Base-by-base conservation (phyloP, 345 rosid species). In the Eucalyptus caleyi region DNA sequence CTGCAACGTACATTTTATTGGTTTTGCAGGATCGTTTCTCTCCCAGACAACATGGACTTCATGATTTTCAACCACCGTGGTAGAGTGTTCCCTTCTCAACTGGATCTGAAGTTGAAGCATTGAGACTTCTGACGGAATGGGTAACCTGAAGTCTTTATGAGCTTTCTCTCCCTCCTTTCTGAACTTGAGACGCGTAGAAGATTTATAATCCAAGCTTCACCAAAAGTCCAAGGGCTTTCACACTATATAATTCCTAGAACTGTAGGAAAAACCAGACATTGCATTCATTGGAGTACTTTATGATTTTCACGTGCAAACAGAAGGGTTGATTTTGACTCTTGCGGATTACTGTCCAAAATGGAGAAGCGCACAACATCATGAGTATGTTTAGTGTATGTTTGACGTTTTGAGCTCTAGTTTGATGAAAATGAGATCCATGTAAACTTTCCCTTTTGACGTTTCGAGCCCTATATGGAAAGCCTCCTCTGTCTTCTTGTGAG, bases 61-160 rank as follows among this genome's bases (percentile, higher is more conserved):
- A 95, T 96, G 97, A 96, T 96, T 89, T 97, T 97, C 93, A 95
- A 96, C 90, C 99, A 97, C 87, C 96, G 97, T 50, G 97, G 96
- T 86, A 92, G 92, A 77, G 92, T 91, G 26, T 94, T 93, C 87
- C 89, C 94, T 87, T 91, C 95, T 16, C 93, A 91, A 83, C 59
- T 88, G n/a, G 92, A 94, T 87, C 72, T 93, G 94, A 96, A 95
- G 93, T 91, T 93, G 90, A 94, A 93, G 89, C 91, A 85, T 88
- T 95, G 93, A 93, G 88, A 27, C 65, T 47, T 16, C 83, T 65
- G 42, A 45, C 4, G 30, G 21, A 19, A 34, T 88, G 51, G 34
- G 37, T 65, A 16, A 27, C 54, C 54, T 37, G 53, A 26, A 83
- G 53, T 27, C 49, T 59, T 23, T 85, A 34, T 54, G 27, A 42